These are phyloP conservation scores for Silene vulgaris DNA, from an alignment of 179 eudicot genomes.

Conservation along the genomic window DNA sequence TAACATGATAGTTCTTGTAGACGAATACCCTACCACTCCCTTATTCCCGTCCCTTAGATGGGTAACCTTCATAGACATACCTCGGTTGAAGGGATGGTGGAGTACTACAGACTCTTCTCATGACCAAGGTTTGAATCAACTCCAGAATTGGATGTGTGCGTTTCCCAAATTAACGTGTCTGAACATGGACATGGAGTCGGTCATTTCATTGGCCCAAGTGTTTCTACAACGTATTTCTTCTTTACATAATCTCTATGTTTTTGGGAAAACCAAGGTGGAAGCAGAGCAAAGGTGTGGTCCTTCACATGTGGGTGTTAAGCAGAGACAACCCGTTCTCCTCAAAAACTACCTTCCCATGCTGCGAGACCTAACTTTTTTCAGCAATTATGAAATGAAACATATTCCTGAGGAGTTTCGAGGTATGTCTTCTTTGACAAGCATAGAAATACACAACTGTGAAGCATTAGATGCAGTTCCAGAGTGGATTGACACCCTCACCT, in stretches of 20 bases:
- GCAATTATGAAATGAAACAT: not conserved
- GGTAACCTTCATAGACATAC: not conserved
- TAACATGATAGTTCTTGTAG: not conserved
- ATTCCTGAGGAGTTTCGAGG: slow-evolving; percentile 7
- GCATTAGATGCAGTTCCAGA: slow-evolving; percentile 9
- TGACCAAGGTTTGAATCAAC: too few relatives aligned
- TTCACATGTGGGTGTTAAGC: too few relatives aligned
- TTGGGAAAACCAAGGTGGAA: not conserved
- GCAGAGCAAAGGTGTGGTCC: not conserved
- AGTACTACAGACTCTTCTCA: too few relatives aligned
- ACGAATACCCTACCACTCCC: not conserved
- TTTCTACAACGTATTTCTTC: not conserved
- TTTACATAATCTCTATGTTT: not conserved
- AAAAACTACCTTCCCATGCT: not conserved
- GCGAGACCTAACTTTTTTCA: not conserved
- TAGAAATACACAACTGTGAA: not conserved
- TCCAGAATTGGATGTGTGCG: not conserved
- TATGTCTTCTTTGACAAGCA: not conserved
- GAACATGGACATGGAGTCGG: not conserved
- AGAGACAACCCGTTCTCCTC: not conserved
- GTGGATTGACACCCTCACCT: slow-evolving; percentile 21
- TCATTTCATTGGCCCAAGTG: not conserved
- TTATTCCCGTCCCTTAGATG: not conserved
- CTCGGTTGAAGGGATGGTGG: slow-evolving; percentile 18
- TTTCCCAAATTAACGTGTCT: slow-evolving; percentile 5